phyloP scores from a whole-genome alignment of 345 rosid genomes.

The Gossypium longicalyx region DNA sequence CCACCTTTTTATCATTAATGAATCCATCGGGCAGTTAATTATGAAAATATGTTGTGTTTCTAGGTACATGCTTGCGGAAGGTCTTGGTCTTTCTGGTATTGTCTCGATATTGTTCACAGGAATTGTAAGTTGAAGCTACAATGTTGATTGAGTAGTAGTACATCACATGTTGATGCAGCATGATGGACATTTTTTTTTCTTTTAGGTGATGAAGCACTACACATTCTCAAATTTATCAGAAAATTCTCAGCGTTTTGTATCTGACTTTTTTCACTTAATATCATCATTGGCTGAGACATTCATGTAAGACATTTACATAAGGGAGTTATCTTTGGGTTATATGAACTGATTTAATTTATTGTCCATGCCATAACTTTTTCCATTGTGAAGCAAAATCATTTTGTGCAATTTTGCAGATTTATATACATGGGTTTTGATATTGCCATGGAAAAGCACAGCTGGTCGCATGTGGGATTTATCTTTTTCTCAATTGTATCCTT shows the following conservation, averaged over 20 bases:
- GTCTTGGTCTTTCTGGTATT: conserved; percentile 97
- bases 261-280: conserved; percentile 89
- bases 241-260: conserved; percentile 86
- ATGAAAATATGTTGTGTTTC: conserved; percentile 5
- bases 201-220: conserved; percentile 93
- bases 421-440: conserved; percentile 99
- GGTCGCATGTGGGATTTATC: conserved; percentile 96
- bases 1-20: not conserved
- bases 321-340: conserved; percentile 15
- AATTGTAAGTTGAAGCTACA: conserved; percentile 53
- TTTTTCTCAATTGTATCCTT: conserved; percentile 97
- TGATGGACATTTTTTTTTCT: not conserved
- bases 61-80: conserved; percentile 99
- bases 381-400: conserved; percentile 14
- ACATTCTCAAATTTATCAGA: conserved; percentile 89
- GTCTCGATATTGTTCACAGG: conserved; percentile 96
- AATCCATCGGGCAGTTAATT: not conserved
- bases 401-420: conserved; percentile 56
- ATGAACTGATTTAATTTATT: not conserved
- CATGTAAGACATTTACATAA: conserved; percentile 35
- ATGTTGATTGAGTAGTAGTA: not conserved
- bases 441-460: conserved; percentile 97
- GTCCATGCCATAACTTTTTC: conserved; percentile 4
- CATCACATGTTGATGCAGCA: conserved; percentile 12
- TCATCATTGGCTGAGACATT: conserved; percentile 98